Percentiles rank a stretch among this genome's conserved stretches.
These are phyloP conservation scores for Penicillium psychrofluorescens DNA, from an alignment of 495 filamentous ascomycete genomes.

Conservation along the genomic window DNA sequence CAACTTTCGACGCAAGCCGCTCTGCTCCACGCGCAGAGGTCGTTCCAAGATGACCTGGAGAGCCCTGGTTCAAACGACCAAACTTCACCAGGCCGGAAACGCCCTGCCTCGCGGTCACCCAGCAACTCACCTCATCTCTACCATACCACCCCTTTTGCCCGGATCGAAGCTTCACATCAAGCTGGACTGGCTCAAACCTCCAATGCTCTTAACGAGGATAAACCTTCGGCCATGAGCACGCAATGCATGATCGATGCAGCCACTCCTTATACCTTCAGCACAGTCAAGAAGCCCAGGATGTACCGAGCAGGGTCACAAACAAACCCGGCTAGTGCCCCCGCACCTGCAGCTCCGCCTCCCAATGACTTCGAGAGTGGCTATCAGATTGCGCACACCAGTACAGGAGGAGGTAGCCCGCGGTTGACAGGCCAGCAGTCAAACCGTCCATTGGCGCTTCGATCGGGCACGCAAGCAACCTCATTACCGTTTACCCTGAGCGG, in stretches of 20 bases:
- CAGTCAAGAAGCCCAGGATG: constrained; percentile 25
- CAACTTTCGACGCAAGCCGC: constrained; percentile 45
- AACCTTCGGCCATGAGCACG: constrained; percentile 33
- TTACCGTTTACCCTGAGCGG: constrained; percentile 27
- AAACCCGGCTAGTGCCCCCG: not conserved
- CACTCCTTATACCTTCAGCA: constrained; percentile 42
- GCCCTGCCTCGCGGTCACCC: constrained; percentile 6
- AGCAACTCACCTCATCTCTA: constrained; percentile 11
- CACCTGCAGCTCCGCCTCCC: not conserved
- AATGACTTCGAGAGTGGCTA: not conserved
- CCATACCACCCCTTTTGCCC: constrained; percentile 31
- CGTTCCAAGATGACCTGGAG: constrained; percentile 39
- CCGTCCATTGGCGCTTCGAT: not conserved
- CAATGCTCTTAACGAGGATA: constrained; percentile 5
- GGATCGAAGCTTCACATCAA: constrained; percentile 9
- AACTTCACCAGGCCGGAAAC: constrained; percentile 8
- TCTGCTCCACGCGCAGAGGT: constrained; percentile 37
- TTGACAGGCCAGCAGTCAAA: not conserved
- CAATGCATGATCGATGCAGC: constrained; percentile 44
- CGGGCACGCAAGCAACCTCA: constrained; percentile 4
- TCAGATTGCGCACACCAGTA: constrained; percentile 2
- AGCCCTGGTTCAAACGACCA: constrained; percentile 18
- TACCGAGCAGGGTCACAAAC: constrained; percentile 5
- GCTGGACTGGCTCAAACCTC: not conserved
- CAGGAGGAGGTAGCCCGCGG: not conserved